Conservation (phyloP, 78 protist genomes). For the Pelomyxa schiedti region DNA sequence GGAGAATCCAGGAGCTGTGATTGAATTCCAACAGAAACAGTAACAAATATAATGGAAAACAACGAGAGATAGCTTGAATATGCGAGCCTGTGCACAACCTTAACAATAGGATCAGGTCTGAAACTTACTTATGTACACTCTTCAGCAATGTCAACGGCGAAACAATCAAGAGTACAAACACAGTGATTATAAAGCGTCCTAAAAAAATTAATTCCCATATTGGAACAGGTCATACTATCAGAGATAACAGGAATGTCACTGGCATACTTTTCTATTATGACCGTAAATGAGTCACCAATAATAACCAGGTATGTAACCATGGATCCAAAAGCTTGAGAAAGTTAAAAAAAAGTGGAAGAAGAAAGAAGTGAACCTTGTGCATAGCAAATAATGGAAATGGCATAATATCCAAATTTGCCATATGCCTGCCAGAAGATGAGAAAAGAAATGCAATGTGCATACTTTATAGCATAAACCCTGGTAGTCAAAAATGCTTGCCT, state of each 20-base stretch:
- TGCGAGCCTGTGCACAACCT: background rate
- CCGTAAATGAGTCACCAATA: background rate
- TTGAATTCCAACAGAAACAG: background rate
- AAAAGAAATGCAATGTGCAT: background rate
- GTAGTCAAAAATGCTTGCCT: background rate
- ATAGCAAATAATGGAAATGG: background rate
- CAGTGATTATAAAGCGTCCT: background rate
- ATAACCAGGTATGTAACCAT: conserved; percentile 10
- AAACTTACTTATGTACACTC: background rate
- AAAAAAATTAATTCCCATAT: background rate
- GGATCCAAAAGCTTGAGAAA: too few relatives aligned
- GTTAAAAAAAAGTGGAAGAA: too few relatives aligned
- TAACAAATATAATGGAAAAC: background rate
- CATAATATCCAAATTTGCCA: background rate
- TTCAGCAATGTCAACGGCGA: background rate
- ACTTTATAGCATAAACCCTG: background rate
- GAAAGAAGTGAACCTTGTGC: background rate
- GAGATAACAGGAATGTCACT: too few relatives aligned
- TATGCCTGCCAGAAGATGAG: background rate
- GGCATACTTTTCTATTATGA: background rate
- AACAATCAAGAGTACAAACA: background rate
- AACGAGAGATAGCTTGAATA: background rate
- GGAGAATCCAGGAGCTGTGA: background rate
- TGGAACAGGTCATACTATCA: background rate
- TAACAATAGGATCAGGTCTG: background rate